Evolutionary conservation across 73 alveolate species (phyloP), one percentile per base, ranked within the genome.

Genomic region (Stentor coeruleus): DNA sequence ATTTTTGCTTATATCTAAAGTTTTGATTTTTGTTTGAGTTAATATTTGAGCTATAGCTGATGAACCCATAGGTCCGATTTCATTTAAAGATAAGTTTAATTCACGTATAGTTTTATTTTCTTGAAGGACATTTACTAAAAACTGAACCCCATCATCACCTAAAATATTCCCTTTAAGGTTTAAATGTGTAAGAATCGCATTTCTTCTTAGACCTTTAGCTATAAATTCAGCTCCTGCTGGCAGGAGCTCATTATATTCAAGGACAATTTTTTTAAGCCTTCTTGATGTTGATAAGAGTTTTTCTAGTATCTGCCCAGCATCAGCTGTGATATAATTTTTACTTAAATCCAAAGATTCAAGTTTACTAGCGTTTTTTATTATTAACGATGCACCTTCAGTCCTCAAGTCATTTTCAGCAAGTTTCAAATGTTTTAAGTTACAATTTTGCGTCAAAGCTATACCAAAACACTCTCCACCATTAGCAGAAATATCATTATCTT

Each of bases 381-480:
- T 96, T 20, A 97, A 95, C 75, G 93, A 94, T 6, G 98, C 98
- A 3, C 99, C 99, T 82, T 94, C 95, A 59, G 95, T 88, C 82
- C 93, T 96, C 58, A 96, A 89, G 80, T 96, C 97, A 90, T 96
- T 95, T 84, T 96, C 99, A 49, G 98, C 87, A 35, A 96, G 86
- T 76, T 92, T 96, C 58, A 95, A 86, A 49, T 91, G 87, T 72
- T 89, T 93, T 3, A 96, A 79, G 49, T 84, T 92, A 66, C 92
- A 92, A 85, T 96, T 96, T 74, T 93, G 91, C 59, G 95, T 89
- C 31, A 96, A 81, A 42, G 99, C 98, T 35, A 94, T 91, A 14
- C 99, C 99, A 14, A 96, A 89, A 77, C 97, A 91, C 82, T 96
- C 99, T 1, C 99, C 99, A n/a, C 99, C 99, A 77, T 95, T 98